Base-by-base conservation (phyloP, 805 yeast species). In the Pichia nakasei region DNA sequence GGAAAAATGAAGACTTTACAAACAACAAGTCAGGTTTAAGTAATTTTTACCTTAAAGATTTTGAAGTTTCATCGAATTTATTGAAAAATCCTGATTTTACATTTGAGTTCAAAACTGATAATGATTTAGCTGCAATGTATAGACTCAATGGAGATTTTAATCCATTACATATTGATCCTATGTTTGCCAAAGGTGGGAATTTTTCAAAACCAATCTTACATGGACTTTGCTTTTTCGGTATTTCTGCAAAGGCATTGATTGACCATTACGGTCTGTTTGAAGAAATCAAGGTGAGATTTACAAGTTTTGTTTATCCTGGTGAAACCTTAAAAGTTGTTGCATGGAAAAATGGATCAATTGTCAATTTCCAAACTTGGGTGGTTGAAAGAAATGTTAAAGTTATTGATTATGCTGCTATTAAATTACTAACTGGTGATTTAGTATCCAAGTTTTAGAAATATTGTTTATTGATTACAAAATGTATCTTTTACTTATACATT, bases 141-240 rank as follows among this genome's bases (percentile, higher is more conserved):
- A 78, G 98, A 62, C 70, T 91, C 48, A 82, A 91, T 48, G 97
- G 96, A 43, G 98, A 91, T 69, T 81, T 80, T 64, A 91, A 91
- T 65, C 98, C 98, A 48, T 74, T 91, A 55, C 98, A 89, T 68
- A 82, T 91, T 60, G 97, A 91, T 67, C 97, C 97, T 18, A 70
- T 63, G 26, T 83, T 89, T 65, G 97, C 97, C 15, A 76, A 80
- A 50, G 85, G 85, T 45, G 97, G 91, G 39, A 83, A 82, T 48
- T 91, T 91, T 63, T 79, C 78, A 39, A 67, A 69, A 44, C 98
- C 98, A 39, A 91, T 91, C 54, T 73, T 91, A 52, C 98, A 91
- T 66, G 98, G 98, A 36, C 74, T 91, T 65, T 84, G 94, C 57
- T 75, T 85, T 18, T 78, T 85, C 61, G 98, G 98, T 48, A 75